These are phyloP conservation scores for Euphorbia tirucalli DNA, from an alignment of 345 rosid species.

Conservation along the genomic window DNA sequence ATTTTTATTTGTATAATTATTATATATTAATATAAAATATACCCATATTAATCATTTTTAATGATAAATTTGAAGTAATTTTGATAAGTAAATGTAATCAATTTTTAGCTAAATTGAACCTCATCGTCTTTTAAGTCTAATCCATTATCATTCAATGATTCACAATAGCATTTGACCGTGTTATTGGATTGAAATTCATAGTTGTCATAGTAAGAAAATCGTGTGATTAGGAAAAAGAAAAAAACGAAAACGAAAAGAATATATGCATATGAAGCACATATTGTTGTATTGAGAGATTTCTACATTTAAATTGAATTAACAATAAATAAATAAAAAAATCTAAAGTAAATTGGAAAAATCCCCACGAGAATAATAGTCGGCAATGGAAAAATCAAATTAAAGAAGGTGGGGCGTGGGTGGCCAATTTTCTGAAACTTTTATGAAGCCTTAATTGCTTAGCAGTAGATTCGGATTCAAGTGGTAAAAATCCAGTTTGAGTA, in stretches of 20 bases:
- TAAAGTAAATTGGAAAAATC: background rate
- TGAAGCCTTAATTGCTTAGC: constrained; percentile 12
- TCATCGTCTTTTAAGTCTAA: no score
- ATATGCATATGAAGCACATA: background rate
- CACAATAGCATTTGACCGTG: background rate
- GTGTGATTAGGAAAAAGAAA: background rate
- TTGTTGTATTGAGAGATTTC: background rate
- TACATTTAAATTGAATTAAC: background rate
- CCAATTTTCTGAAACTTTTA: constrained; percentile 30
- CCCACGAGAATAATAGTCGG: background rate
- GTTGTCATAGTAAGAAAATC: background rate
- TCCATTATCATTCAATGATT: no score
- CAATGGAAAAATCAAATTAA: background rate
- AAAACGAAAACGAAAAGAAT: background rate
- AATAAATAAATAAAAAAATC: no score
- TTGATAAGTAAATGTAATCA: no score
- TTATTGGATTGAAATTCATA: background rate
- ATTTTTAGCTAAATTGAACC: no score
- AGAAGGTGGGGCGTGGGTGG: background rate
- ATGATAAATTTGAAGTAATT: no score
- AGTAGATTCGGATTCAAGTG: constrained; percentile 28
- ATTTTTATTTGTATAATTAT: no score
- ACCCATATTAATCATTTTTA: no score
- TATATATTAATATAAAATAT: no score
- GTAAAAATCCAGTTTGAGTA: constrained; percentile 67